phyloP scores from a whole-genome alignment of 805 yeast genomes.

The Cyberlindnera suaveolens region DNA sequence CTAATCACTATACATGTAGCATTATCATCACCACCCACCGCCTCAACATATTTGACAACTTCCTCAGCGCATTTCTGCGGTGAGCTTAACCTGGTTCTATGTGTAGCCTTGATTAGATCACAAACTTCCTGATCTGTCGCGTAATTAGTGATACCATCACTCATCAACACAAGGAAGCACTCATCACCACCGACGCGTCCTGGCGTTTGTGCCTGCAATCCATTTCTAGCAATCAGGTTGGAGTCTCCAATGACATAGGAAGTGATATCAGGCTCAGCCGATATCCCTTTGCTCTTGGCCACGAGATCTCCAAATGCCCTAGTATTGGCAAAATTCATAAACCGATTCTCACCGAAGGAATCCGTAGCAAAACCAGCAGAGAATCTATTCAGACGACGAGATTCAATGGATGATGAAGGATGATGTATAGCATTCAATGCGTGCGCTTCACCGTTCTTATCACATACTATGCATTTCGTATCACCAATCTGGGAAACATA shows the following conservation, averaged over 20 bases:
- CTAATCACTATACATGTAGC: slow-evolving; percentile 86
- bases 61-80: slow-evolving; percentile 86
- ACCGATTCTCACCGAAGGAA: slow-evolving; percentile 89
- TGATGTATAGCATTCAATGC: slow-evolving; percentile 78
- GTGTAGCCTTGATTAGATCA: slow-evolving; percentile 72
- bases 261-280: slow-evolving; percentile 86
- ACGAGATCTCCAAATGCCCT: slow-evolving; percentile 86
- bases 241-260: slow-evolving; percentile 65
- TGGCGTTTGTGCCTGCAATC: slow-evolving; percentile 18
- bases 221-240: slow-evolving; percentile 26
- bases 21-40: slow-evolving; percentile 89
- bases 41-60: slow-evolving; percentile 75
- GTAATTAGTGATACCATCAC: slow-evolving; percentile 83
- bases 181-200: slow-evolving; percentile 67
- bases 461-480: slow-evolving; percentile 82
- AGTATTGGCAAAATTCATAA: slow-evolving; percentile 78
- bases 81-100: slow-evolving; percentile 40
- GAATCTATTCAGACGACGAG: slow-evolving; percentile 59
- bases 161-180: slow-evolving; percentile 71
- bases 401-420: slow-evolving; percentile 77
- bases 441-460: slow-evolving; percentile 71
- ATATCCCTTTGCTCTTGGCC: slow-evolving; percentile 77
- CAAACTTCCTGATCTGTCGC: slow-evolving; percentile 87
- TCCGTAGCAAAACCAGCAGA: slow-evolving; percentile 66
- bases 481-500: slow-evolving; percentile 91